A percentile compares a stretch with the other conserved stretches of the same genome.
Conservation (phyloP, 208 protist species). For the Acanthamoeba sp. region DNA sequence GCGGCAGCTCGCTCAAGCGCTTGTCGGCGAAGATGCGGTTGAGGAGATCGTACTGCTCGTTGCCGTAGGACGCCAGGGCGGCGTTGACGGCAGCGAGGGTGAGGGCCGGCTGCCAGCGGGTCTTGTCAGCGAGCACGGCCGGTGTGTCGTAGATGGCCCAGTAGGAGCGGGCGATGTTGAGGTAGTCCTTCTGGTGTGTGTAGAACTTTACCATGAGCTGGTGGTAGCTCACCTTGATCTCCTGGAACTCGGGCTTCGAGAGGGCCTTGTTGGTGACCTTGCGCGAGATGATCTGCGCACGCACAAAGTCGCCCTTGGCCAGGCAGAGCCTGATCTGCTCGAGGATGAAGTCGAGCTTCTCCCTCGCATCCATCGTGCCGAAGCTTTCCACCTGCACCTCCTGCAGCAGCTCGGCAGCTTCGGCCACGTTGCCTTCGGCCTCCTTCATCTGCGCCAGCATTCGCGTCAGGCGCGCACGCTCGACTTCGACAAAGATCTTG, state of each 20-base stretch:
- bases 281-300: conserved; percentile 94
- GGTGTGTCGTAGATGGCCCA: conserved; percentile 94
- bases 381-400: conserved; percentile 97
- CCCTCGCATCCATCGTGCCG: conserved; percentile 96
- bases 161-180: conserved; percentile 95
- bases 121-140: conserved; percentile 39
- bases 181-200: conserved; percentile 91
- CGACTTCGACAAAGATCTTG: conserved; percentile 97
- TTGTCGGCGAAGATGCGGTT: conserved; percentile 86
- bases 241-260: conserved; percentile 71
- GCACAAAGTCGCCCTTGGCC: conserved; percentile 95
- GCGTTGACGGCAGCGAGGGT: conserved; percentile 84
- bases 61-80: conserved; percentile 82
- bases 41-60: conserved; percentile 88
- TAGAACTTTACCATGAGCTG: conserved; percentile 94
- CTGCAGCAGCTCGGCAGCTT: conserved; percentile 95
- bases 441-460: conserved; percentile 94
- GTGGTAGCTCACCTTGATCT: conserved; percentile 85
- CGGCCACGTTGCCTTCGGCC: conserved; percentile 92
- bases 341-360: conserved; percentile 97
- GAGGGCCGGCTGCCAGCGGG: conserved; percentile 63
- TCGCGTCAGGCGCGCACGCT: conserved; percentile 95
- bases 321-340: conserved; percentile 96
- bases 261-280: conserved; percentile 91
- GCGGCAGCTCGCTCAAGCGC: conserved; percentile 82